Evolutionary conservation across 345 rosid species (phyloP), one percentile per base, ranked within the genome.

Genomic region (Adansonia digitata): DNA sequence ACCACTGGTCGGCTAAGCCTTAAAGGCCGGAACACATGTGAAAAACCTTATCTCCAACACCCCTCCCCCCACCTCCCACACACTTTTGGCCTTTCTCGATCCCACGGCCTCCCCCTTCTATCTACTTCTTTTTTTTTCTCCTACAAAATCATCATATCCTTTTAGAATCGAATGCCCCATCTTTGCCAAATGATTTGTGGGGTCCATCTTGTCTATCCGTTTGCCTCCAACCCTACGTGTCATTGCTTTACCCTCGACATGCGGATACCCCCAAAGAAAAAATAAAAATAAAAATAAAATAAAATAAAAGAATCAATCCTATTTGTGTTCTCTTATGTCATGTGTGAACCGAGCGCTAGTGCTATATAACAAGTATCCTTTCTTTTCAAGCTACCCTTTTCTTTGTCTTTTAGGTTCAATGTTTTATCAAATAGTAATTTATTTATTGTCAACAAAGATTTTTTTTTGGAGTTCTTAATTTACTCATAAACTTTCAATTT

Each of bases 31-130:
- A 74, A 77, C 79, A 80, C 69, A 71, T 77, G 69, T 56, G 81
- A 85, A 85, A 78, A 85, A 78, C 86, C 86, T 85, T 85, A 85
- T 85, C 88, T 80, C 82, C 82, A 82, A 56, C 83, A 80, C 76
- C 78, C 66, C 77, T 71, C 2, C 72, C 34, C 27, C 34, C 67
- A 48, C 70, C 76, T 74, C 76, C 49, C 52, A 64, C 62, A n/a
- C n/a, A n/a, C n/a, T n/a, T n/a, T n/a, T n/a, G n/a, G n/a, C n/a
- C n/a, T n/a, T n/a, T n/a, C n/a, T n/a, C n/a, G n/a, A n/a, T n/a
- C n/a, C n/a, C n/a, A n/a, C n/a, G n/a, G n/a, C n/a, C n/a, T n/a
- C n/a, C n/a, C n/a, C n/a, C n/a, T n/a, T n/a, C n/a, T 27, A 61
- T 17, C 18, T 60, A 18, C 57, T 29, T 5, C 18, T 22, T 43